Conservation (phyloP, 2,329 filamentous ascomycete genomes). For the Pseudomassariella vexata region DNA sequence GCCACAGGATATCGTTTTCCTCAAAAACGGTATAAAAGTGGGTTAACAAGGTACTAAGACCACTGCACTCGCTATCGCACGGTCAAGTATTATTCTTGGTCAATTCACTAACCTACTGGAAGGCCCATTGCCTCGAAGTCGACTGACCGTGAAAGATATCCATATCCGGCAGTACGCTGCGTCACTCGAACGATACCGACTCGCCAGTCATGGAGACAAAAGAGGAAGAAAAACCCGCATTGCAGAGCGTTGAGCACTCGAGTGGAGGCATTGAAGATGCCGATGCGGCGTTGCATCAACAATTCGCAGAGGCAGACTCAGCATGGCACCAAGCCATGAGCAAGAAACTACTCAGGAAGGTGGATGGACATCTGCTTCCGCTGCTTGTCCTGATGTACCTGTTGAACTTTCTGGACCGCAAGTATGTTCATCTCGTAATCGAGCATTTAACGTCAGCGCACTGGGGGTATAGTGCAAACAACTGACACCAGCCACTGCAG, state of each 20-base stretch:
- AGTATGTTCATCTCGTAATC: slow-evolving; percentile 12
- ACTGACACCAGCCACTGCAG: slow-evolving; percentile 14
- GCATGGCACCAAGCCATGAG: slow-evolving; percentile 22
- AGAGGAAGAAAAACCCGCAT: slow-evolving; percentile 1
- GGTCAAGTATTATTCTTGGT: too few species aligned
- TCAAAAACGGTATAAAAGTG: too few species aligned
- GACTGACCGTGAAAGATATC: too few species aligned
- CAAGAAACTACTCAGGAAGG: slow-evolving; percentile 38
- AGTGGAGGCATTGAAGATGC: slow-evolving; percentile 1
- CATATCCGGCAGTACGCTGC: too few species aligned
- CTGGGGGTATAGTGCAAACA: too few species aligned
- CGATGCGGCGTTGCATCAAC: slow-evolving; percentile 9
- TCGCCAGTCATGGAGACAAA: background rate
- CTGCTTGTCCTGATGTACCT: slow-evolving; percentile 50
- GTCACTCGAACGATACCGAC: too few species aligned
- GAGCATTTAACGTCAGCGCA: too few species aligned
- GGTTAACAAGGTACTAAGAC: too few species aligned
- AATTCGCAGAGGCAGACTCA: slow-evolving; percentile 18
- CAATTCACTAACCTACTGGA: too few species aligned
- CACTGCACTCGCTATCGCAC: too few species aligned
- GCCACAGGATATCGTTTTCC: too few species aligned
- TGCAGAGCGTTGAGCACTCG: slow-evolving; percentile 4
- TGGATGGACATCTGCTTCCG: slow-evolving; percentile 46
- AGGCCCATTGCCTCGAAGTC: too few species aligned
- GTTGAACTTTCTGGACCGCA: slow-evolving; percentile 48